Percentiles rank a stretch among this genome's conserved stretches.
These are phyloP conservation scores for Stereocaulon alpinum DNA, from an alignment of 495 filamentous ascomycete species.

Conservation along the genomic window DNA sequence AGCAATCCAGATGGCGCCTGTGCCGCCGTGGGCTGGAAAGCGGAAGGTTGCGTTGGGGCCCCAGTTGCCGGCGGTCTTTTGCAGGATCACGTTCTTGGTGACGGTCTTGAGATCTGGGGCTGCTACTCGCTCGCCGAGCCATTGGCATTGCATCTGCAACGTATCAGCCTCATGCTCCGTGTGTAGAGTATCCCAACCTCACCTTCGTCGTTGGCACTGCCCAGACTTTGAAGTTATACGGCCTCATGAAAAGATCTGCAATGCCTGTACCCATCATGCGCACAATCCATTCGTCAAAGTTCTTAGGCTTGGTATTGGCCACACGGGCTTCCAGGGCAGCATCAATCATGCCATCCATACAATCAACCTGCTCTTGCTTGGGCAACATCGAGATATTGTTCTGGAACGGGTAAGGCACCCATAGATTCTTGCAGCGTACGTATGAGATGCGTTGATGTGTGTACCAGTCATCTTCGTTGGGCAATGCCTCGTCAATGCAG, in stretches of 20 bases:
- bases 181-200: conserved; percentile 21
- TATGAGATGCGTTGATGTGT: conserved; percentile 97
- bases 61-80: conserved; percentile 96
- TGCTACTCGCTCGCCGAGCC: conserved; percentile 97
- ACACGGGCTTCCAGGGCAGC: conserved; percentile 79
- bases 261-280: conserved; percentile 84
- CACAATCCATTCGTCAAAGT: conserved; percentile 98
- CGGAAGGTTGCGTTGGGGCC: conserved; percentile 97
- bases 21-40: conserved; percentile 91
- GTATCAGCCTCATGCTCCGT: conserved; percentile 5
- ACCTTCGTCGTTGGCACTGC: conserved; percentile 97
- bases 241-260: conserved; percentile 95
- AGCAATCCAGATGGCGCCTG: conserved; percentile 97
- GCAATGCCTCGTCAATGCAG: conserved; percentile 92
- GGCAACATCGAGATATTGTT: conserved; percentile 99
- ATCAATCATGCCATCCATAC: conserved; percentile 96
- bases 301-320: conserved; percentile 77
- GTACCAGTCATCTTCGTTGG: conserved; percentile 90
- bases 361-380: conserved; percentile 91
- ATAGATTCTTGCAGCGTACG: conserved; percentile 88
- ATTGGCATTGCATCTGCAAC: conserved; percentile 92
- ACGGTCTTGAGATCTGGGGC: conserved; percentile 94
- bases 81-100: conserved; percentile 87
- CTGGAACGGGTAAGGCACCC: conserved; percentile 99
- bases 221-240: conserved; percentile 99